Evolutionary conservation across 805 yeast genomes (phyloP), one percentile per base, ranked within the genome.

Genomic region (Zygotorulaspora sp.): DNA sequence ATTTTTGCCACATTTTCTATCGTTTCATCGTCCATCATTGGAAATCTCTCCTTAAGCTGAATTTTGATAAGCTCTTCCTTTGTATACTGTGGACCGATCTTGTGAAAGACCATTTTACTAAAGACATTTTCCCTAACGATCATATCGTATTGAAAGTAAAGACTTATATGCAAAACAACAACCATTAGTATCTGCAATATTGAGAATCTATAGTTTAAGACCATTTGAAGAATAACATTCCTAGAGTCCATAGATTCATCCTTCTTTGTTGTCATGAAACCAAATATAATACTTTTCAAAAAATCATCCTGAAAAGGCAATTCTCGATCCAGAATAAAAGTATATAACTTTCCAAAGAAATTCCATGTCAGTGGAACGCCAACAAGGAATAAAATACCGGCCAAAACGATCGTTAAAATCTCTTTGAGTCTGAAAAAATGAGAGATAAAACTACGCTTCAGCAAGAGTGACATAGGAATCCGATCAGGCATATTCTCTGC

Each of bases 101-200:
- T 74, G 45, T 68, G 75, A 36, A 70, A 56, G 12, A 83, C 63
- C 55, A 81, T 68, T 52, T 75, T 77, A 19, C 66, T 58, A 55
- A 80, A 81, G 0, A 86, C 87, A 32, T 78, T 77, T 55, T 83
- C 94, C 38, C 78, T 65, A 1, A 76, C 74, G 11, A 83, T 81
- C 77, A 83, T 78, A 48, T 82, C 88, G 53, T 80, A 83, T 44
- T 74, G 78, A 15, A 78, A 65, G 52, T 75, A 74, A 5, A 77
- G 40, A 4, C 76, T 71, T 12, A 74, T 44, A 40, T 67, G 70
- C 17, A 71, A 57, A 3, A 70, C 39, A 2, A 72, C 57, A 14
- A 70, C 61, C 18, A 68, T 52, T 1, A 69, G 8, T 3, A 78
- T 58, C 40, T 70, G 70, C 10, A 50, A 15, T 1, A 56, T 12